phyloP scores from a whole-genome alignment of 345 rosid species.

The Citrus sp. region DNA sequence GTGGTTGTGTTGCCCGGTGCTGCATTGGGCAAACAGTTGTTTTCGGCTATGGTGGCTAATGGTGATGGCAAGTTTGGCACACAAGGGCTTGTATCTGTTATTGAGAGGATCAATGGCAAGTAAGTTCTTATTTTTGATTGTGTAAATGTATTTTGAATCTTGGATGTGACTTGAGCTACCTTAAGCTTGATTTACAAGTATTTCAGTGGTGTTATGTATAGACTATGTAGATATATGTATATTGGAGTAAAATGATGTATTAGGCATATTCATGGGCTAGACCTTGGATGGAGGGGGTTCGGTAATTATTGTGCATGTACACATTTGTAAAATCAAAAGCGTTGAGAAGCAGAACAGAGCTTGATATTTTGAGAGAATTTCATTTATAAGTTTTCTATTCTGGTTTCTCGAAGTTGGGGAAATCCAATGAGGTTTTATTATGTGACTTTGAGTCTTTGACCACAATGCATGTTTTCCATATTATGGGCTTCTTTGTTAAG shows the following conservation, averaged over 20 bases:
- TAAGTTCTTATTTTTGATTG: not conserved
- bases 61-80: conserved; percentile 72
- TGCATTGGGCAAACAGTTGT: conserved; percentile 69
- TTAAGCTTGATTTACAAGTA: not conserved
- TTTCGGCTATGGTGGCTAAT: conserved; percentile 78
- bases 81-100: conserved; percentile 72
- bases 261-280: not conserved
- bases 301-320: too few species aligned
- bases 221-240: not conserved
- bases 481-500: not conserved
- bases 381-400: not conserved
- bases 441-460: not conserved
- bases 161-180: not conserved
- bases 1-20: conserved; percentile 59
- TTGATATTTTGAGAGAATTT: not conserved
- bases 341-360: not conserved
- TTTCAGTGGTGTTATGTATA: not conserved
- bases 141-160: too few species aligned
- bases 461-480: not conserved
- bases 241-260: not conserved
- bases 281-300: not conserved
- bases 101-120: conserved; percentile 66
- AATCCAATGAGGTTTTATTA: too few species aligned
- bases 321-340: too few species aligned
- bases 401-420: not conserved